Evolutionary conservation across 2,329 filamentous ascomycete genomes (phyloP), one percentile per base, ranked within the genome.

Genomic region (Alternaria arborescens): DNA sequence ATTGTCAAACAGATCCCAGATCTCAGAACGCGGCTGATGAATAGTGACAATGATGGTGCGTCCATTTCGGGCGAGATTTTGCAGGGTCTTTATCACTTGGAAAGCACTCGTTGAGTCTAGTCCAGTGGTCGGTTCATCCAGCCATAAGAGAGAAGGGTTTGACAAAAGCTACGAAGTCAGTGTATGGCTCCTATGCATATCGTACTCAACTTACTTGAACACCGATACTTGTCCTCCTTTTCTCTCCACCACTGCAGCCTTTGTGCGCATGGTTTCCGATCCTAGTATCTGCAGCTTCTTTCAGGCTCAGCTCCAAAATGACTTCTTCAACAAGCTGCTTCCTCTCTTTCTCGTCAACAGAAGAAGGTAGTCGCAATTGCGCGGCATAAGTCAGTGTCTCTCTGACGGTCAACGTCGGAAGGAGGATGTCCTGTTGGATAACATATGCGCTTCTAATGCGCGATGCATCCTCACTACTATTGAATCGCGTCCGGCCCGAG

Each of bases 101-200:
- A 88, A 92, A 0, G 91, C 91, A 71, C 89, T 92, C 2, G 90
- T 92, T 0, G 91, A 90, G 78, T 94, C 91, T 8, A 94, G 82
- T 0, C 90, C 90, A 1, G 91, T 93, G 0, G 91, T 94, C 0
- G 91, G 91, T 69, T 94, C 91, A 70, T 94, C 91, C 22, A 93
- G 84, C 74, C 92, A 93, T 7, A 94, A 79, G 1, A 94, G 85
- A 6, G 89, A 92, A 1, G 91, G 91, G 71, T 93, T 94, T 5
- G 89, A 88, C n/a, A 94, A 81, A 57, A 94, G 82, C 76, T 93
- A 36, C 32, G 12, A 36, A 14, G 32, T 36, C 32, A 36, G 32
- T 36, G 32, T 16, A 16, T 36, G 12, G 12, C 12, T 36, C 32
- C 6, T 4, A 14, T 36, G 32, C 32, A 36, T 5, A 14, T 36